These are phyloP conservation scores for Raphanus hybrid DNA, from an alignment of 441 rosid genomes.

Conservation along the genomic window DNA sequence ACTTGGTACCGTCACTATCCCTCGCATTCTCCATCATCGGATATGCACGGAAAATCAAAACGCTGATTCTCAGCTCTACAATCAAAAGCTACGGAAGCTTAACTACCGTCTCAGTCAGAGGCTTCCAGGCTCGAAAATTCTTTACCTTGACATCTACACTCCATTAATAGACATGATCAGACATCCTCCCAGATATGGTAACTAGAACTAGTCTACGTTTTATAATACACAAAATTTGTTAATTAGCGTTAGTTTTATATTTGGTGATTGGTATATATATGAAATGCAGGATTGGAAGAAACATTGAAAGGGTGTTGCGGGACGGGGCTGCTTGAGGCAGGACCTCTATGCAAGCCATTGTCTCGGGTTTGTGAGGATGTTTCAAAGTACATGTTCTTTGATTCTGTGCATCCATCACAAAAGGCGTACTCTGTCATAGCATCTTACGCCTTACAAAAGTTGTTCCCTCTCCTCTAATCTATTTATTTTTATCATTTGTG, in stretches of 20 bases:
- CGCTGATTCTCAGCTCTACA: constrained; percentile 45
- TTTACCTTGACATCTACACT: constrained; percentile 47
- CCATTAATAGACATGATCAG: constrained; percentile 51
- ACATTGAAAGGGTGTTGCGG: constrained; percentile 60
- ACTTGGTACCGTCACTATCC: constrained; percentile 21
- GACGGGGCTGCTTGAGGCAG: constrained; percentile 48
- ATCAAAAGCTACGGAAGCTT: constrained; percentile 45
- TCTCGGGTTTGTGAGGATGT: constrained; percentile 47
- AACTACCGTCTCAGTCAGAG: constrained; percentile 25
- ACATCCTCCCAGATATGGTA: constrained; percentile 57
- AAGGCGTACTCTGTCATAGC: constrained; percentile 45
- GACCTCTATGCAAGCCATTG: constrained; percentile 45
- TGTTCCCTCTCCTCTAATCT: constrained; percentile 29
- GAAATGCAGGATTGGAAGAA: constrained; percentile 48
- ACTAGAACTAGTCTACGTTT: constrained; percentile 10
- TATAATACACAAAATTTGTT: not conserved
- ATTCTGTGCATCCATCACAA: constrained; percentile 54
- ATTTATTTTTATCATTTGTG: not conserved
- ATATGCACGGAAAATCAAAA: constrained; percentile 46
- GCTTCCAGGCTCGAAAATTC: constrained; percentile 40
- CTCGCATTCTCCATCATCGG: constrained; percentile 16
- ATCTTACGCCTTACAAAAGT: not conserved
- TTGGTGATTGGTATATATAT: not conserved
- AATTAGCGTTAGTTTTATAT: not conserved
- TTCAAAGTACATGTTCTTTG: constrained; percentile 54